A percentile compares a stretch with the other conserved stretches of the same genome.
These are phyloP conservation scores for Entamoeba invadens DNA, from an alignment of 208 protist genomes.

Conservation along the genomic window DNA sequence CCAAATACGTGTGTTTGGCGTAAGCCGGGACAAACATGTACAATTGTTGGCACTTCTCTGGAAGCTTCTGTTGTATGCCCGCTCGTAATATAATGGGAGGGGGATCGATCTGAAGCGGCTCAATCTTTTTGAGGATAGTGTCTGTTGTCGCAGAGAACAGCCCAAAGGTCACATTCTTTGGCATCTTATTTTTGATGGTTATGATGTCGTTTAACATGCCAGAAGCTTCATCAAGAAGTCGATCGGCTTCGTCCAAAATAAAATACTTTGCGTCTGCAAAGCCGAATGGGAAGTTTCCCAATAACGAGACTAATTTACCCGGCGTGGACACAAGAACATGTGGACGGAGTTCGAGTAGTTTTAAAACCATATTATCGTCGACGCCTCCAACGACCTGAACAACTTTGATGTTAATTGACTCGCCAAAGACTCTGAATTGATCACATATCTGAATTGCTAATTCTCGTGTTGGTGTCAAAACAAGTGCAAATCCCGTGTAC, in stretches of 20 bases:
- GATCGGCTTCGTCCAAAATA: neutral
- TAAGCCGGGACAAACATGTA: neutral
- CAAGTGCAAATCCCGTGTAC: neutral
- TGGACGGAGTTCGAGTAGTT: neutral
- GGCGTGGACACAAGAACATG: conserved; percentile 30
- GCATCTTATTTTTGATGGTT: neutral
- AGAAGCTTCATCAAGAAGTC: neutral
- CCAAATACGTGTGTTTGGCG: neutral
- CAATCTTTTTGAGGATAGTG: neutral
- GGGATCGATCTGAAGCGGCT: neutral
- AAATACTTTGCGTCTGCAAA: conserved; percentile 12
- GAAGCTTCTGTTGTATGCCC: neutral
- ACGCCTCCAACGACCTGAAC: conserved; percentile 15
- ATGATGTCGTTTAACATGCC: neutral
- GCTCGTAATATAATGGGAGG: neutral
- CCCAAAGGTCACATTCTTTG: neutral
- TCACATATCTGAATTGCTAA: conserved; percentile 23
- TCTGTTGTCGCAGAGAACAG: neutral
- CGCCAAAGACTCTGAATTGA: neutral
- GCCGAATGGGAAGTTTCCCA: conserved; percentile 8
- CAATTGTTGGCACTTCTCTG: neutral
- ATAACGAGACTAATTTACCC: conserved; percentile 32
- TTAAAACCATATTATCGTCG: neutral
- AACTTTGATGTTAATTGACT: neutral
- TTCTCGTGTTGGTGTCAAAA: conserved; percentile 29